Base-by-base conservation (phyloP, 1,139 yeast species). In the Nadsonia commutata region DNA sequence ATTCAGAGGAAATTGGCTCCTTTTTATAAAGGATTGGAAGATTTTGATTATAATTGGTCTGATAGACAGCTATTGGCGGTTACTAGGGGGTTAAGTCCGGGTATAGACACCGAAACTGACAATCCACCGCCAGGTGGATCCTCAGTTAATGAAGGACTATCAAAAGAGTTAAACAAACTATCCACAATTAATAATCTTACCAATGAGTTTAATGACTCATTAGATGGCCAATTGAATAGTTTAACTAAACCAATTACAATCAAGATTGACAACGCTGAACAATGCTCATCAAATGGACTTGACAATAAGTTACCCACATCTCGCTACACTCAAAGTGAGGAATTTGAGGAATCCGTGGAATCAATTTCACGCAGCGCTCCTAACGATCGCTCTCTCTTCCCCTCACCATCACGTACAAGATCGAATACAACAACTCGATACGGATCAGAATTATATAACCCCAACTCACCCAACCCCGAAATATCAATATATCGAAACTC, bases 1-100 rank as follows among this genome's bases (percentile, higher is more conserved):
- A 63, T 74, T 31, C 71, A 71, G 17, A 71, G 97, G 39, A 72
- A 70, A 51, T 56, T 90, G 40, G 88, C 97, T 0, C 97, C 98
- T 1, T 90, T 90, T 59, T 90, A 75, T 58, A 80, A 88, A 2
- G 97, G 97, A 0, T 65, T 90, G 43, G 85, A 83, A 54, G 95
- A 85, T 55, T 83, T 72, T 56, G 79, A 81, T 47, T 75, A 71
- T n/a, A 52, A 61, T 19, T 84, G 95, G 95, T 64, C 77, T 1
- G 84, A 80, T 51, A 74, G 75, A 4, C 85, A 84, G 59, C 60
- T 88, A 21, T 57, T 80, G 31, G 60, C 74, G 8, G 70, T 78
- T 33, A 62, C 84, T 20, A 46, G 58, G 16, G 63, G 63, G 11
- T 49, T 52, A 37, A 46, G 54, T 9, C 53, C 57, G n/a, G 47